Evolutionary conservation across 768 basidiomycete genomes (phyloP).

Genomic region (Amylocystis lapponica): DNA sequence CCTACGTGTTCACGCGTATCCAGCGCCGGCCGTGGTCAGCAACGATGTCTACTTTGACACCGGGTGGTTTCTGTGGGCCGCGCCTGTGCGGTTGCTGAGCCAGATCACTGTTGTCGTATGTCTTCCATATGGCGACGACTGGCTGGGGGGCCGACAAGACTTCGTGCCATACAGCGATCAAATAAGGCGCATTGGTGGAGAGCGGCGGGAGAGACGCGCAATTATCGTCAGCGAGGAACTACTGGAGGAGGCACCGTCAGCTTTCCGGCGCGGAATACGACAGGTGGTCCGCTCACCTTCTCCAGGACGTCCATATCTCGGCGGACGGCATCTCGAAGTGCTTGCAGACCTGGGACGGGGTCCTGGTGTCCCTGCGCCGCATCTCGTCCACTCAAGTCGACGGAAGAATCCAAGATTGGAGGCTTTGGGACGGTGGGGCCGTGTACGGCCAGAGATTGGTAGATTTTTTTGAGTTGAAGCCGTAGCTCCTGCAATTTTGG

Average conservation of each 20-base stretch:
- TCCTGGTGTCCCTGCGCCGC: constrained; percentile 11
- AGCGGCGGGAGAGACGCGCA: constrained; percentile 42
- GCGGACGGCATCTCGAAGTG: constrained; percentile 35
- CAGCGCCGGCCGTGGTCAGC: constrained; percentile 69
- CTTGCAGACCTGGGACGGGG: constrained; percentile 34
- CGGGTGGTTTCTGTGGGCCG: constrained; percentile 21
- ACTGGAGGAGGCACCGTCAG: constrained; percentile 30
- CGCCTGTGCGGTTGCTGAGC: constrained; percentile 10
- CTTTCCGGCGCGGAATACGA: neutral
- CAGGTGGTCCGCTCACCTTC: constrained; percentile 25
- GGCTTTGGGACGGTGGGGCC: constrained; percentile 15
- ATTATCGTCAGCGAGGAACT: constrained; percentile 52
- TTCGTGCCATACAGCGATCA: constrained; percentile 81
- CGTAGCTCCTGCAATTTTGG: constrained; percentile 20
- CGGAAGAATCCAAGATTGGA: constrained; percentile 33
- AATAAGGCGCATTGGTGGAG: constrained; percentile 76
- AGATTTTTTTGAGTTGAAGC: constrained; percentile 20
- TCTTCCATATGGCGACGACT: constrained; percentile 53
- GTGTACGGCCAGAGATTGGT: constrained; percentile 21
- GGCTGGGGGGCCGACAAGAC: constrained; percentile 55
- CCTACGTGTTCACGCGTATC: constrained; percentile 87
- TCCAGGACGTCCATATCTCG: constrained; percentile 38
- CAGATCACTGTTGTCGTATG: constrained; percentile 25
- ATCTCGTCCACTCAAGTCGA: constrained; percentile 10
- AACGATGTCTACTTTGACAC: constrained; percentile 77